Base-by-base conservation (phyloP, 257 asterid genomes). In the Paraleonurus japonicus region DNA sequence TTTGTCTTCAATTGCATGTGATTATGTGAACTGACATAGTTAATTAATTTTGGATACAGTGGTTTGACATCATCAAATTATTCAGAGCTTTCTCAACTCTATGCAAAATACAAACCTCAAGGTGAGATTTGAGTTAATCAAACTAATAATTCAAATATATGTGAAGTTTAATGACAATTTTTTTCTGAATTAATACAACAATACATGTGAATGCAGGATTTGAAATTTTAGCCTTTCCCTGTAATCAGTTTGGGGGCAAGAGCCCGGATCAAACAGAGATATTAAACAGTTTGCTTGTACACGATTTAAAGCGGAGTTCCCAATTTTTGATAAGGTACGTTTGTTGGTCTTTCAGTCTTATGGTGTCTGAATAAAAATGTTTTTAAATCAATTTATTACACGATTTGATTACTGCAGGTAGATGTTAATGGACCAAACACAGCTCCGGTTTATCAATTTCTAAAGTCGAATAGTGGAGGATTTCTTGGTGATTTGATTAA, bases 231-330 rank as follows among this genome's bases (percentile, higher is more conserved):
- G 98, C 98, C 68, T 93, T 93, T 43, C 98, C 98, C 13, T 89
- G 98, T 70, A 93, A 93, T 81, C 98, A 93, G 78, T 93, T 93
- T 71, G 98, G 98, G 32, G 87, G 53, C 98, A 93, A 81, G 98
- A 93, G 80, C 97, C 98, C 10, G 97, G 97, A 70, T 85, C 97
- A 5, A 93, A 90, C 82, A 67, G 81, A 13, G 95, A 93, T 61
- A 94, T 94, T 41, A 94, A 94, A 81, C 84, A 88, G 75, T 89
- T 90, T 65, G 97, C 98, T 20, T 90, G 96, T 70, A 87, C 97
- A 23, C 83, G 92, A 50, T 94, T 71, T 50, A 89, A 90, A 90
- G 95, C 96, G 1, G 98, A 94, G 68, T 94, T 90, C 78, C 97
- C 97, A 0, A 90, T 94, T 33, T 94, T 94, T 48, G 95, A 90